Evolutionary conservation across 1,284 basidiomycete genomes (phyloP), one percentile per base, ranked within the genome.

Genomic region (Porphyrellus sp.): DNA sequence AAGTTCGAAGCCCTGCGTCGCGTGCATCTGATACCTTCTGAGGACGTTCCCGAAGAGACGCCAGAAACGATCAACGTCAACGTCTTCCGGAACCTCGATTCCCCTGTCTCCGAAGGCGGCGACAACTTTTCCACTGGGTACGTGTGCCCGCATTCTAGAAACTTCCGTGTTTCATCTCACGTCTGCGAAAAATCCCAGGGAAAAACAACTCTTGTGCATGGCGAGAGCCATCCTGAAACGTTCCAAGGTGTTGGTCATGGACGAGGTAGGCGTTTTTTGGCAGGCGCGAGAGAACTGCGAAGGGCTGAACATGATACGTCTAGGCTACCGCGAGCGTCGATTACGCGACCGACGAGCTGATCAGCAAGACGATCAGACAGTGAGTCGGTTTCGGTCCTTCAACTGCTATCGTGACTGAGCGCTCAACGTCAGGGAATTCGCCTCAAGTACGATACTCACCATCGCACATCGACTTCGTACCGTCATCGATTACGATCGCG

Each of bases 81-180:
- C 58, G 83, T 93, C 5, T 97, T 97, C 81, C 81, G 83, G 30
- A 85, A 93, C 66, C 77, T 98, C 3, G 90, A 93, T 55, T 91
- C 88, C 1, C 70, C 82, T 15, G 92, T 97, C 11, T 89, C 88
- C 1, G 91, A 92, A 70, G 87, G 87, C 2, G 93, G 93, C n/a
- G 93, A 95, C 40, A 97, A 96, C 71, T 95, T 96, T 68, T 93
- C 89, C 0, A 88, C 89, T 7, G 93, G 93, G 86, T 87, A 60
- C 40, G 78, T 46, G 5, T 41, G 28, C 24, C 5, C 16, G 23
- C 2, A 15, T 24, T n/a, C 6, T 9, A 2, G n/a, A 41, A 5
- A 8, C 8, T 24, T n/a, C n/a, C 7, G 7, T 13, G 3, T n/a
- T 15, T 15, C 46, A 5, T 20, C 41, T 59, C 35, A 63, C 28